Base-by-base conservation (phyloP, 2,329 filamentous ascomycete species). In the Neurospora sp. region DNA sequence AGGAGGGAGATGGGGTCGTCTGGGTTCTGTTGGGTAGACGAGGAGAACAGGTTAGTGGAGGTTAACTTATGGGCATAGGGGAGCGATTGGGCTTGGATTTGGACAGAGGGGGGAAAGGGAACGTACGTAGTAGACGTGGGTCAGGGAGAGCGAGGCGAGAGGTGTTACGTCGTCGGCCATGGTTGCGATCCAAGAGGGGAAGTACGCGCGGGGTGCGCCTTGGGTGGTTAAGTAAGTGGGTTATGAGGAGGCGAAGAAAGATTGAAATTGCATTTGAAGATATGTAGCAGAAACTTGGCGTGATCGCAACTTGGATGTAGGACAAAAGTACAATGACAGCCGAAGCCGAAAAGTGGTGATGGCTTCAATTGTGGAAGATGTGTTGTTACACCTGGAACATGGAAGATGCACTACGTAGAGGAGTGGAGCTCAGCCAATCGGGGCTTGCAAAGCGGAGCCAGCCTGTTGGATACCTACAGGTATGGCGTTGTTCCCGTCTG, bases 81-180 rank as follows among this genome's bases (percentile, higher is more conserved):
- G 40, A 42, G 40, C 17, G 8, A n/a, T n/a, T 42, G 40, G 46
- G 11, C 3, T 15, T 15, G 43, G 5, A 2, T 5, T 23, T 13
- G 23, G 19, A 9, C 15, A 52, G 68, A 46, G 46, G 70, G 52
- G 39, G n/a, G 43, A 40, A 15, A 38, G 40, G n/a, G 5, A 36
- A 80, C 88, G 78, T 82, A 96, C 94, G 85, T 98, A 98, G 84
- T 96, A 93, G 75, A 98, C 94, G 82, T 98, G 95, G 11, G 96
- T 98, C 75, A 99, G 83, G 68, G 95, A 97, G 72, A 99, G 87
- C 33, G 95, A 98, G 68, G 94, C 93, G 70, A 98, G 84, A 52
- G 92, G 89, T 46, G 78, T 77, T 33, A 79, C 74, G 73, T 85
- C 82, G 76, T 81, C 79, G 38, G 80, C 76, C 81, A 83, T 83